Evolutionary conservation across 1,139 yeast genomes (phyloP).

Genomic region (Blastobotrys arbuscula): DNA sequence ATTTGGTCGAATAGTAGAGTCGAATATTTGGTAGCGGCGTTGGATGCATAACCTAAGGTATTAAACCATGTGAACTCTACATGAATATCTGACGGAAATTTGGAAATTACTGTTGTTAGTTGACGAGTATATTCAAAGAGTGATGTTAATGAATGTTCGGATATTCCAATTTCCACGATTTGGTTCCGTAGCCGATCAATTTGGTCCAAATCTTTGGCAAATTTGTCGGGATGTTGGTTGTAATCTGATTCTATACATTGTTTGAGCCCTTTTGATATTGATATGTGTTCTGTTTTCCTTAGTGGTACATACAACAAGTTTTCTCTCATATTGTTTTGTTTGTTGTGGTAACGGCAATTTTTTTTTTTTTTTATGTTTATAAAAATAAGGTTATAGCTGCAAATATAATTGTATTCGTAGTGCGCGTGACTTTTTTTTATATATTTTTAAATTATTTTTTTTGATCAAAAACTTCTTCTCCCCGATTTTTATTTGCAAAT

Average conservation of each 20-base stretch:
- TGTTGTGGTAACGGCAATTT: not conserved
- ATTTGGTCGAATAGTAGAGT: constrained; percentile 52
- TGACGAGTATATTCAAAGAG: constrained; percentile 33
- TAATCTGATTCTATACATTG: constrained; percentile 53
- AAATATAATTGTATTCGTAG: too few relatives aligned
- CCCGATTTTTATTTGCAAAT: too few relatives aligned
- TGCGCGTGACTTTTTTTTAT: not conserved
- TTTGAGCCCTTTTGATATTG: constrained; percentile 44
- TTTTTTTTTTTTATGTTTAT: not conserved
- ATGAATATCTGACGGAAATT: constrained; percentile 41
- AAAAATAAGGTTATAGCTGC: too few relatives aligned
- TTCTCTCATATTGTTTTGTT: constrained; percentile 12
- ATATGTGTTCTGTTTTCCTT: constrained; percentile 45
- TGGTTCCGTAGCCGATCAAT: constrained; percentile 39
- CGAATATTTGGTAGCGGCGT: constrained; percentile 32
- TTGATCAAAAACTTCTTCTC: too few relatives aligned
- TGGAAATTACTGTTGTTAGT: constrained; percentile 33
- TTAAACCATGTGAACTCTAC: constrained; percentile 67
- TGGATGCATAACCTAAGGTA: constrained; percentile 52
- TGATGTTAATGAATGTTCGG: constrained; percentile 27
- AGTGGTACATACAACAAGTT: constrained; percentile 43
- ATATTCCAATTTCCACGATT: constrained; percentile 31
- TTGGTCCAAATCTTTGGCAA: constrained; percentile 46
- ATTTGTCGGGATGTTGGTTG: constrained; percentile 58
- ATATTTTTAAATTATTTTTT: not conserved